Base-by-base conservation (phyloP, 1,284 basidiomycete species). In the Agroathelia rolfsii region DNA sequence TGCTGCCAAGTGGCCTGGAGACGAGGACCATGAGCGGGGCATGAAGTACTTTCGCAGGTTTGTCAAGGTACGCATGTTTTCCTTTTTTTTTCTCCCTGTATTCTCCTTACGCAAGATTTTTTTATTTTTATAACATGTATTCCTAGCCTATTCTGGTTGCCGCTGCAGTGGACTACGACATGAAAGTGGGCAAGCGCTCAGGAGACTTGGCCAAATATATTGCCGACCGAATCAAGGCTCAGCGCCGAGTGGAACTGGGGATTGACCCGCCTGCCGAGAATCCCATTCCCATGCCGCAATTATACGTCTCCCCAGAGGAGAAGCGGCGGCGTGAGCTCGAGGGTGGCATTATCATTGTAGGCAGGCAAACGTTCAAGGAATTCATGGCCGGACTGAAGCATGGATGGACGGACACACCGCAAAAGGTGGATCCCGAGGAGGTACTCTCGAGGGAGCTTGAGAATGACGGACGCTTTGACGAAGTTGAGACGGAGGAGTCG, bases 111-210 rank as follows among this genome's bases (percentile, higher is more conserved):
- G 24, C 23, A 31, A 26, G 20, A 17, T 28, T 36, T 11, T 36
- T 40, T 32, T 34, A 36, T 34, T 35, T 35, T 23, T n/a, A n/a
- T n/a, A n/a, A n/a, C n/a, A n/a, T n/a, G n/a, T n/a, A n/a, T n/a
- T n/a, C n/a, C n/a, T 44, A 96, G 92, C 94, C 94, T 4, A 76
- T 95, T 41, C 69, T 98, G 9, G 86, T 93, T 19, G 90, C 94
- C 6, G 90, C 92, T 4, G 94, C 88, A 0, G 65, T 97, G 24
- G 94, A 98, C 66, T 97, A 85, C 57, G 79, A 86, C 30, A 73
- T 90, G 51, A 61, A 89, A 35, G 70, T 74, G 24, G 86, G 88
- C 16, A 87, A 84, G 45, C 69, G 81, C 39, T 79, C 88, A 43
- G 92, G 94, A 5, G 89, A 90, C 38, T 69, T 97, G 21, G 75